Base-by-base conservation (phyloP, 1,284 basidiomycete genomes). In the Heterobasidion irregulare region DNA sequence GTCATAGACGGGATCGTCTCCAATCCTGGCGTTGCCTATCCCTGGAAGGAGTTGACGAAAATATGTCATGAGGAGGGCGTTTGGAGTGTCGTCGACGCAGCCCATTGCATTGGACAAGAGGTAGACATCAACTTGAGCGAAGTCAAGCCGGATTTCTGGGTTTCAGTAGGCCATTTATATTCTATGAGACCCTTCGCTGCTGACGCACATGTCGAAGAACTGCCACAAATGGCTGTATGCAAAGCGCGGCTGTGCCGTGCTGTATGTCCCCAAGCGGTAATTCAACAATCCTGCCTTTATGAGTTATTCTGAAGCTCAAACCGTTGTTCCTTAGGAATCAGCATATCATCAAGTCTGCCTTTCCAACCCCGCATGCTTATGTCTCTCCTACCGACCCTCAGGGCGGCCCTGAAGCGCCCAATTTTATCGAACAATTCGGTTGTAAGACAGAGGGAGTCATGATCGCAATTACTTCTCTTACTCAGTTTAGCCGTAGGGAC, bases 211-310 rank as follows among this genome's bases (percentile, higher is more conserved):
- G 8, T 49, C 15, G n/a, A 50, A 85, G 80, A 92, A 92, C 65
- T 86, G 84, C 61, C 89, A 93, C 72, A 94, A 94, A 67, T 94
- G 92, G 92, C 70, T 94, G 2, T 83, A 73, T 60, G 79, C 82
- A 6, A 90, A 92, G 65, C 78, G 92, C 7, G 76, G 80, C 8
- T 83, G 79, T 53, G 86, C 90, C 0, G 72, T 89, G 12, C 71
- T 95, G 32, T 95, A 94, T 67, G 84, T 90, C 2, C 86, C 92
- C 0, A 77, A 78, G 61, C 74, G 88, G 90, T 89, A 56, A 50
- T 74, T 61, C 16, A 26, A 5, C 26, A 26, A 4, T 26, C 26
- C 26, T 26, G 26, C 26, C 26, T 26, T 26, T 5, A 26, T 5
- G 26, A 26, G 4, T 26, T 26, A 5, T 5, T 5, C 1, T 5